Conservation (phyloP, 2,329 filamentous ascomycete genomes). For the Fusarium nodosum region DNA sequence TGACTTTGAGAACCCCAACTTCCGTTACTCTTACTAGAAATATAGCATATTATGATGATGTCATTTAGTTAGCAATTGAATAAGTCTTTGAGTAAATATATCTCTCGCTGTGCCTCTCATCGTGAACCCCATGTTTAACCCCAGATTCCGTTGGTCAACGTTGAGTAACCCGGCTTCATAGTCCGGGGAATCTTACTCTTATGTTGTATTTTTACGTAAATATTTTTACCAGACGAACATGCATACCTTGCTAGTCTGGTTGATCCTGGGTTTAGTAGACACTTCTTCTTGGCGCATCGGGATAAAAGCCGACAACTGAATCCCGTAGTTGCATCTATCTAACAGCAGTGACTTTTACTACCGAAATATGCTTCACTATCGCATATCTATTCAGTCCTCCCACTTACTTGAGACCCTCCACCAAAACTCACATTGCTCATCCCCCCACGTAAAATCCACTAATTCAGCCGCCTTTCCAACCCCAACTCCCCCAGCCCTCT, state of each 20-base stretch:
- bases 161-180: constrained; percentile 2
- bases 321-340: background rate
- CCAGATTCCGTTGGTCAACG: constrained; percentile 11
- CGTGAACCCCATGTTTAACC: background rate
- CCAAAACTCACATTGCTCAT: constrained; percentile 63
- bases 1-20: constrained; percentile 50
- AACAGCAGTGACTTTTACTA: background rate
- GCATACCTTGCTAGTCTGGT: background rate
- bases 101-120: background rate
- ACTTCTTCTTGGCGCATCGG: constrained; percentile 18
- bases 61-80: constrained; percentile 23
- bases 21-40: constrained; percentile 47
- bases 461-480: constrained; percentile 57
- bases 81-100: background rate
- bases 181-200: constrained; percentile 23
- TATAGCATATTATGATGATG: constrained; percentile 13
- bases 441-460: constrained; percentile 58
- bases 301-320: background rate
- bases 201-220: constrained; percentile 32
- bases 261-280: constrained; percentile 2
- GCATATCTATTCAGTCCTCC: constrained; percentile 45
- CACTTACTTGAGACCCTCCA: constrained; percentile 53
- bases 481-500: constrained; percentile 59
- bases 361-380: background rate
- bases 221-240: background rate